phyloP scores from a whole-genome alignment of 2,329 filamentous ascomycete species.

The Eutypa lata region DNA sequence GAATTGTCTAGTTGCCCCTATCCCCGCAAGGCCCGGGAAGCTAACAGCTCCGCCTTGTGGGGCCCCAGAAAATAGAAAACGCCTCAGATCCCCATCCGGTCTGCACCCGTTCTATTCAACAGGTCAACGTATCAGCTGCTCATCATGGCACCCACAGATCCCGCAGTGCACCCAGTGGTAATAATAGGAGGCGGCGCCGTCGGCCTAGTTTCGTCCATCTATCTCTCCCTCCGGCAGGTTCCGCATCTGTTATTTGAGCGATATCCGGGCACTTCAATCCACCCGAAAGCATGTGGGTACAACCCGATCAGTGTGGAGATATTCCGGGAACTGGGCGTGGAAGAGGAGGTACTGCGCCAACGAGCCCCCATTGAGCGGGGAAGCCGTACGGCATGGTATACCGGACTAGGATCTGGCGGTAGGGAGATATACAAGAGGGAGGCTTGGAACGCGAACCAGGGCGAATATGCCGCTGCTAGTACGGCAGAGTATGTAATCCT shows the following conservation, averaged over 20 bases:
- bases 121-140: neutral
- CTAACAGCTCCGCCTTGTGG: no score
- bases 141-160: neutral
- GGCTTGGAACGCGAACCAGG: constrained; percentile 24
- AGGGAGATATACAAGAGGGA: constrained; percentile 25
- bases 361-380: no score
- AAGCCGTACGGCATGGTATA: constrained; percentile 28
- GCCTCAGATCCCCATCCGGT: no score
- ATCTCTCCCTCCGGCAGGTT: constrained; percentile 10
- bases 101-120: no score
- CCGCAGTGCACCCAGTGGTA: neutral
- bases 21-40: no score
- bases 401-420: constrained; percentile 26
- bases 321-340: constrained; percentile 6
- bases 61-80: no score
- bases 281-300: constrained; percentile 9
- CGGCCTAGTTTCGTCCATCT: constrained; percentile 9
- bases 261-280: constrained; percentile 9
- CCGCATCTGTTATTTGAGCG: constrained; percentile 13
- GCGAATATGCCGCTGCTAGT: constrained; percentile 22
- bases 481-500: constrained; percentile 26
- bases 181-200: constrained; percentile 7
- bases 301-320: constrained; percentile 6
- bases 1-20: no score
- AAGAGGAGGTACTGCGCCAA: constrained; percentile 1